Base-by-base conservation (phyloP, 345 rosid species). In the Aquilaria malaccensis region DNA sequence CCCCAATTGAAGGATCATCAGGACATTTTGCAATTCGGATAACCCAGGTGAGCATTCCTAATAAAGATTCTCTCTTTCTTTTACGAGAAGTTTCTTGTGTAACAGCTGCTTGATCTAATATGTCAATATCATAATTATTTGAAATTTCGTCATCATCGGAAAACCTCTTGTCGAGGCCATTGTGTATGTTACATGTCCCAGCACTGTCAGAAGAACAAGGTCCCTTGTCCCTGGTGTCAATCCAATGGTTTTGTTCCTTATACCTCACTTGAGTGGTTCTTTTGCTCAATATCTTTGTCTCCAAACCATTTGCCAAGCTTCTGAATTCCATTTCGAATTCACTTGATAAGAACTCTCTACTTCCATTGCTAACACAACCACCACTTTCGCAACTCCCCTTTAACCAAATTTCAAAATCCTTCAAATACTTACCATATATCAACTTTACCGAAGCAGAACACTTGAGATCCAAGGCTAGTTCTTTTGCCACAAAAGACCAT, bases 41-140 rank as follows among this genome's bases (percentile, higher is more conserved):
- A 29, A 91, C 66, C 97, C 96, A 91, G 59, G 72, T 72, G 58
- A 91, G 64, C 86, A 91, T 79, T 49, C 61, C 75, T 13, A 64
- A 63, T 33, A 86, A 65, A 58, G 74, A 69, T 56, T 65, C 73
- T 59, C 75, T 70, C 62, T 83, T 83, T 64, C 83, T 79, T 70
- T 80, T 79, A 14, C 65, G 73, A n/a, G 67, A 60, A 49, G 31
- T 58, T 12, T 60, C 61, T 33, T 75, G 67, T 67, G 65, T 68
- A 33, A 33, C n/a, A 12, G 51, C 41, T 10, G 22, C 33, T 22
- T 64, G 59, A 49, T 60, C 68, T 47, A 43, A 52, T 50, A 50
- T 43, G 29, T 5, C 46, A 22, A 53, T 52, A 64, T 70, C 66
- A 55, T 67, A 60, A 63, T 49, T 64, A 70, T 47, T 33, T 64